Base-by-base conservation (phyloP, 2,329 filamentous ascomycete species). In the Colletotrichum tofieldiae region DNA sequence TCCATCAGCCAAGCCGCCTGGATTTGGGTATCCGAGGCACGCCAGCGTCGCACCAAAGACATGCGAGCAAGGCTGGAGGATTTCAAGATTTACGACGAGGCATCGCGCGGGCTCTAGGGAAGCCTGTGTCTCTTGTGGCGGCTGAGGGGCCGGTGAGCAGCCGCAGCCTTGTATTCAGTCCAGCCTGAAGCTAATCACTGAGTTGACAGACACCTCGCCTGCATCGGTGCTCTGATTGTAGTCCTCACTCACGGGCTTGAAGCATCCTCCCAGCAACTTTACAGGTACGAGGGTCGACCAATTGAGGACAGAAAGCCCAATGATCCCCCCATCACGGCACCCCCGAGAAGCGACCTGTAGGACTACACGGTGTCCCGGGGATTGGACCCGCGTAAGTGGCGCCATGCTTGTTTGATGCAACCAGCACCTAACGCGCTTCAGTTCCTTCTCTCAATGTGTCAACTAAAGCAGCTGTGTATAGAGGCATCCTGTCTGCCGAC, bases 221-320 rank as follows among this genome's bases (percentile, higher is more conserved):
- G 82, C 59, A 75, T 83, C n/a, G 82, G 82, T 3, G 82, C 82
- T 1, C 69, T 77, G 37, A 82, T 83, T 52, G 76, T 81, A 1
- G 73, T 84, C 54, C 63, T 84, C 1, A 77, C 78, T 2, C 79
- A 82, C 32, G 81, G 81, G 3, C 83, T 84, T 45, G 82, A 83
- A 73, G 81, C 82, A 0, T 82, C 83, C 67, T 83, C 81, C 1
- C 81, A 82, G 68, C 78, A 83, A 73, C 82, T 83, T 77, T 79
- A 83, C 41, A 76, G 75, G 12, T 81, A 79, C 69, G 76, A 80
- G 26, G 76, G 81, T 23, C 65, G 72, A 18, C 79, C 79, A 1
- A 76, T 73, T 3, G 45, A 74, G 11, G 73, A 76, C 20, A 61
- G 69, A 9, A 77, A 76, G 39, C 66, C 69, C 0, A 70, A 71